Evolutionary conservation across 768 basidiomycete genomes (phyloP).

Genomic region (Tylopilus subfusipes): DNA sequence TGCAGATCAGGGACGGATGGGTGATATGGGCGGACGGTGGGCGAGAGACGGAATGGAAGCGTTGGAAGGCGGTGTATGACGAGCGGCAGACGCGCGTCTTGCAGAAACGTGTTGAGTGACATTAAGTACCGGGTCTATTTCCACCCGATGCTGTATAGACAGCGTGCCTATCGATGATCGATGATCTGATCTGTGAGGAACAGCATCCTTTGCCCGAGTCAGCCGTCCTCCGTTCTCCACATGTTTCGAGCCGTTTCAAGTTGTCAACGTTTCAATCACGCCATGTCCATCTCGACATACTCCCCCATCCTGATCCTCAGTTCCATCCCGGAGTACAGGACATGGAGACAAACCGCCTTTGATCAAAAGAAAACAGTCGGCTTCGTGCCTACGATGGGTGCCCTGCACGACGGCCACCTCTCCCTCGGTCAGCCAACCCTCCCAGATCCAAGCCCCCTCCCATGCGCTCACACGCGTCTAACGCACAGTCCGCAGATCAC

Average conservation of each 20-base stretch:
- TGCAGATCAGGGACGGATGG: constrained; percentile 80
- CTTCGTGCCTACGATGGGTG: constrained; percentile 98
- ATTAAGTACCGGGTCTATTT: constrained; percentile 25
- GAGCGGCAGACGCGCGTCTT: constrained; percentile 25
- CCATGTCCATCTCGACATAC: constrained; percentile 19
- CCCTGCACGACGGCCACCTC: constrained; percentile 90
- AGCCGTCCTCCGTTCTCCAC: background rate
- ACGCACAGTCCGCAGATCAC: constrained; percentile 65
- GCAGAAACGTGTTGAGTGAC: constrained; percentile 19
- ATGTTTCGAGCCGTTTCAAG: constrained; percentile 14
- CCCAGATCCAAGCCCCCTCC: background rate
- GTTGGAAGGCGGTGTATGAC: constrained; percentile 63
- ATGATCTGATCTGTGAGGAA: too few species aligned
- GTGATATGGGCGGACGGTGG: constrained; percentile 78
- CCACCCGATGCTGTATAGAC: constrained; percentile 14
- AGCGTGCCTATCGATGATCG: too few species aligned
- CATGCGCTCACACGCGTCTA: background rate
- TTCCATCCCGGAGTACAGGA: constrained; percentile 57
- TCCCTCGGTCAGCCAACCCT: constrained; percentile 69
- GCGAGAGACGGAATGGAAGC: constrained; percentile 62
- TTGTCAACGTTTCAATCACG: background rate
- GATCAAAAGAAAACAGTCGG: constrained; percentile 68
- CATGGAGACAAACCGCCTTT: constrained; percentile 71
- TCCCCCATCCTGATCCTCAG: constrained; percentile 48
- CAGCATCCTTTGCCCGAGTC: too few species aligned